Base-by-base conservation (phyloP, 768 basidiomycete genomes). In the Termitomyces sp. region DNA sequence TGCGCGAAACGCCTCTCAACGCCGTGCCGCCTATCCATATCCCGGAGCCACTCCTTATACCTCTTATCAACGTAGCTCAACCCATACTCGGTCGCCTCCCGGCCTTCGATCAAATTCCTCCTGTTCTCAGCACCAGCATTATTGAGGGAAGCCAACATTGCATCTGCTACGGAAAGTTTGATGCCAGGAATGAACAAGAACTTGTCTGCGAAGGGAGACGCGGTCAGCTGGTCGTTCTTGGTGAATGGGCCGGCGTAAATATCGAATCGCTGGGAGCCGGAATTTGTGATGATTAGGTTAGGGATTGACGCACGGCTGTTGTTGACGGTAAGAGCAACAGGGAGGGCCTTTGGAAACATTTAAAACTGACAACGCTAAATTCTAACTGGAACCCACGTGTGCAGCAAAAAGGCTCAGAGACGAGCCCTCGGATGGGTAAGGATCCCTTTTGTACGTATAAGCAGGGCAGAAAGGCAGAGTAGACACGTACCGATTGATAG, bases 141-240 rank as follows among this genome's bases (percentile, higher is more conserved):
- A 64, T 88, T 87, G 51, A 89, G 66, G 7, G 72, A 62, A 0
- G 80, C 74, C 1, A 89, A 69, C 0, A 88, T 79, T 56, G 76
- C 66, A 9, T 71, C 77, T 3, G 86, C 89, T 35, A 81, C 65
- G 23, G 70, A 66, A 10, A 80, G 68, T 0, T 79, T 69, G 33
- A 92, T 73, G 44, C 78, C 71, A 6, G 85, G 72, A 53, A 92
- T 78, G 67, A 76, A 91, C 23, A 80, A 59, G 73, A 90, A 88
- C 8, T 73, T 57, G 63, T 91, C 83, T 0, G 72, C 67, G 65
- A 89, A 94, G 0, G 92, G 89, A 8, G 81, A 84, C 0, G 81
- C 81, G 0, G 89, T 88, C 38, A 92, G 78, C 62, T 91, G 85
- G 67, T 94, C 90, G 66, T 93, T 89, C 68, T 84, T 83, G 23